Conservation (phyloP, 2,329 filamentous ascomycete species). For the Sporothrix sp. region DNA sequence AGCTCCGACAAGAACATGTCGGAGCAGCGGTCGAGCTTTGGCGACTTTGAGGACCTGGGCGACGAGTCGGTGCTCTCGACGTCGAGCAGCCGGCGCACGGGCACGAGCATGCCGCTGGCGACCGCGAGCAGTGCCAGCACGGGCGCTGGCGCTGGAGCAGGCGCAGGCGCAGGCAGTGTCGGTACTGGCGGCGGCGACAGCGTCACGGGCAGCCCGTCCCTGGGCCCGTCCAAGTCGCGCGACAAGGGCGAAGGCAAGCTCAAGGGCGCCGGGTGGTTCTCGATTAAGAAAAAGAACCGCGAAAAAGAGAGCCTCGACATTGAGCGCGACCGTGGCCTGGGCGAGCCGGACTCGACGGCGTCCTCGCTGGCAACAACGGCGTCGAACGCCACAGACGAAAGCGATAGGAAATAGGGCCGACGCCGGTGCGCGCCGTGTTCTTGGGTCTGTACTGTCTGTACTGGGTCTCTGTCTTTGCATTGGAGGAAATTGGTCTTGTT, state of each 20-base stretch:
- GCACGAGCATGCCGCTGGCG: conserved; percentile 22
- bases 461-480: too few relatives aligned
- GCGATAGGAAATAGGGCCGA: conserved; percentile 11
- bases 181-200: conserved; percentile 47
- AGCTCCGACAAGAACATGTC: conserved; percentile 49
- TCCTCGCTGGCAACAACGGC: conserved; percentile 10
- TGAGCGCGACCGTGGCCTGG: conserved; percentile 29
- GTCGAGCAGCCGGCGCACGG: conserved; percentile 13
- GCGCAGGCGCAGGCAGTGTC: too few relatives aligned
- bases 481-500: too few relatives aligned
- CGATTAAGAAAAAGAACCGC: conserved; percentile 51
- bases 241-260: conserved; percentile 32
- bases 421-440: too few relatives aligned
- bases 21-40: conserved; percentile 46
- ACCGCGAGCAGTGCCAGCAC: neutral
- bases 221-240: conserved; percentile 40
- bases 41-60: conserved; percentile 43
- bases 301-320: conserved; percentile 48
- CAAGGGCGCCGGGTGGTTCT: conserved; percentile 36
- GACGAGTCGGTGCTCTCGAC: conserved; percentile 29
- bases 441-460: too few relatives aligned
- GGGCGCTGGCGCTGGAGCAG: too few relatives aligned
- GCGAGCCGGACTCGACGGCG: conserved; percentile 15
- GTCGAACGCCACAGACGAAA: conserved; percentile 9
- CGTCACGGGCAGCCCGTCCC: conserved; percentile 44